Evolutionary conservation across 1,284 basidiomycete species (phyloP).

Genomic region (Heliocybe sulcata): DNA sequence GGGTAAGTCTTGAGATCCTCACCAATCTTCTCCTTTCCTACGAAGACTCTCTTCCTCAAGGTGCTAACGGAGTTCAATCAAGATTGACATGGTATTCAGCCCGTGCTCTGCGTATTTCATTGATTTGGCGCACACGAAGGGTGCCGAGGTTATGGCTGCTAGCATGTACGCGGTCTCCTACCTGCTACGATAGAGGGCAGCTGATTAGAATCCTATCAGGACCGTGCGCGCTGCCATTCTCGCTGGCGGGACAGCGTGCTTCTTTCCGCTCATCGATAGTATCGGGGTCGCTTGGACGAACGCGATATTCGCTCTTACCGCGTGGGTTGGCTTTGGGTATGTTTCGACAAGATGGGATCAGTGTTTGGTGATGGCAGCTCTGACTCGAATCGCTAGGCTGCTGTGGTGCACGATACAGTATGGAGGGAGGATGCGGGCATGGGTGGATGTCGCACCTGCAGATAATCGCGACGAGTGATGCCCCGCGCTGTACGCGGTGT

Average conservation of each 20-base stretch:
- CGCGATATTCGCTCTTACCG: conserved; percentile 33
- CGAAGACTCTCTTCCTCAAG: too few species aligned
- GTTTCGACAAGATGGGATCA: conserved; percentile 9
- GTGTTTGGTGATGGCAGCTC: too few species aligned
- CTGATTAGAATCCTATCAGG: conserved; percentile 16
- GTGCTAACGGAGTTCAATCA: too few species aligned
- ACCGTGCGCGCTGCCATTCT: conserved; percentile 35
- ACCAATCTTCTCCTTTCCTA: too few species aligned
- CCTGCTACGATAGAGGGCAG: not conserved
- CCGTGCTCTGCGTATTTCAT: conserved; percentile 50
- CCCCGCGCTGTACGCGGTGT: too few species aligned
- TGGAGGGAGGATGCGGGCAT: conserved; percentile 38
- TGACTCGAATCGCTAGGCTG: too few species aligned
- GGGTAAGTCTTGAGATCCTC: conserved; percentile 26
- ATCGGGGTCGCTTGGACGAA: conserved; percentile 51
- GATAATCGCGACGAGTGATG: conserved; percentile 7
- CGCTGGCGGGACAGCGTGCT: conserved; percentile 28
- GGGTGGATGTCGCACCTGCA: conserved; percentile 35
- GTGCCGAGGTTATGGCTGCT: conserved; percentile 46
- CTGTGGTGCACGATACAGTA: conserved; percentile 35
- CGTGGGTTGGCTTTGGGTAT: conserved; percentile 38
- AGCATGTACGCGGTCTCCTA: conserved; percentile 22
- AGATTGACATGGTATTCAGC: conserved; percentile 40
- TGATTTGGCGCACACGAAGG: conserved; percentile 43
- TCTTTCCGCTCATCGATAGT: conserved; percentile 43